Conservation (phyloP, 768 basidiomycete species). For the Tulasnella sp. region DNA sequence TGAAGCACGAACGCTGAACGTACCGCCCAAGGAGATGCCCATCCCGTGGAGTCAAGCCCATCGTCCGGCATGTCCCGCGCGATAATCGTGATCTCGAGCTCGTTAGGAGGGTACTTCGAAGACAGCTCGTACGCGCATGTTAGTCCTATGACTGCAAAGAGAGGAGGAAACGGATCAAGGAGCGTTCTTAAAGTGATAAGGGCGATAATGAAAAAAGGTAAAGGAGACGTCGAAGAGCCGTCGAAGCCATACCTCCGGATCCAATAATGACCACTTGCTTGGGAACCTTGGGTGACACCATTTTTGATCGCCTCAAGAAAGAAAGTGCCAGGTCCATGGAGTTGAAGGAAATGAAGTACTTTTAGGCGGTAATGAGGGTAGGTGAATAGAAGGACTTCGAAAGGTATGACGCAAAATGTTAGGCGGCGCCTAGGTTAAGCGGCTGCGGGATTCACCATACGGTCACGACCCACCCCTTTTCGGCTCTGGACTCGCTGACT, state of each 20-base stretch:
- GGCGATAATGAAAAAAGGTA: neutral
- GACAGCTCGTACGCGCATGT: constrained; percentile 30
- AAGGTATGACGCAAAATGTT: neutral
- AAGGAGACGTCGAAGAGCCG: neutral
- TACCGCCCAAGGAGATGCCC: constrained; percentile 48
- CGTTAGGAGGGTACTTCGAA: constrained; percentile 22
- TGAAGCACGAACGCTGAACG: constrained; percentile 18
- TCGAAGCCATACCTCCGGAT: neutral
- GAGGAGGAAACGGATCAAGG: neutral
- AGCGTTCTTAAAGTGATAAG: neutral
- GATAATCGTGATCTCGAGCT: constrained; percentile 31
- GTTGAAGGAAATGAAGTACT: too few relatives aligned
- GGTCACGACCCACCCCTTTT: neutral
- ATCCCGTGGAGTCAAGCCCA: constrained; percentile 36
- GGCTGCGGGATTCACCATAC: neutral
- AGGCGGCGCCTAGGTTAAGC: neutral
- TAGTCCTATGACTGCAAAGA: constrained; percentile 18
- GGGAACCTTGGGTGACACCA: neutral
- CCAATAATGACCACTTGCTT: constrained; percentile 15
- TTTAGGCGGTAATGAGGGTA: too few relatives aligned
- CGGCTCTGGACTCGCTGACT: neutral
- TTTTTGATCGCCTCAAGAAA: too few relatives aligned
- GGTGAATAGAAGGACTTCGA: too few relatives aligned
- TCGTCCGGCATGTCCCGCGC: constrained; percentile 37
- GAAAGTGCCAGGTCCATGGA: too few relatives aligned